Percentiles rank a stretch among this genome's conserved stretches.
Conservation (phyloP, 306 rosid species). For the Begonia fuchsioides region DNA sequence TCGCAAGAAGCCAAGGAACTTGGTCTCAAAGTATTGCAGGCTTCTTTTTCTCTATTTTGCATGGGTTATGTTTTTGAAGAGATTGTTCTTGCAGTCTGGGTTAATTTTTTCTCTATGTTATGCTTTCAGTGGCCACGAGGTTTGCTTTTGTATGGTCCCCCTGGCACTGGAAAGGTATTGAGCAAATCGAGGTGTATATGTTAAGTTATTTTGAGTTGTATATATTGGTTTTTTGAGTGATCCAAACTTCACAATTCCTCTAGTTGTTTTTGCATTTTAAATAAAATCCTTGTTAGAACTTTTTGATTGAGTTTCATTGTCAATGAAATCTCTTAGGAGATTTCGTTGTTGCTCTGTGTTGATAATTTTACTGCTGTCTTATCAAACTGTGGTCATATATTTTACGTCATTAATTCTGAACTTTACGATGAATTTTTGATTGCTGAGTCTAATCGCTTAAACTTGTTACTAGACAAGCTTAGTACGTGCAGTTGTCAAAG, state of each 20-base stretch:
- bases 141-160: conserved; percentile 78
- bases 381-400: neutral
- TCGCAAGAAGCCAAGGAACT: conserved; percentile 35
- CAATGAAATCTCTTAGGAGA: too few relatives aligned
- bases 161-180: conserved; percentile 82
- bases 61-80: neutral
- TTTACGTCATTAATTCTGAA: neutral
- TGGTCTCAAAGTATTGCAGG: conserved; percentile 45
- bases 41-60: neutral
- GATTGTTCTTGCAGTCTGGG: neutral
- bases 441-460: conserved; percentile 4
- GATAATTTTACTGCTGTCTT: neutral
- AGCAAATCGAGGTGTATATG: neutral
- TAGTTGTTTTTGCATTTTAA: too few relatives aligned
- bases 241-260: too few relatives aligned
- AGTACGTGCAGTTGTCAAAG: conserved; percentile 75
- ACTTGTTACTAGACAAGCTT: conserved; percentile 53
- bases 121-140: conserved; percentile 75
- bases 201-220: too few relatives aligned
- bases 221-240: too few relatives aligned
- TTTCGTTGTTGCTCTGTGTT: too few relatives aligned
- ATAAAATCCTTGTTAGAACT: too few relatives aligned
- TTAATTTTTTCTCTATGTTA: conserved; percentile 8
- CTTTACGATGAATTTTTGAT: neutral
- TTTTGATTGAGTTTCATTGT: too few relatives aligned